Evolutionary conservation across 2,329 filamentous ascomycete genomes (phyloP).

Genomic region (Herpomyces periplanetae): DNA sequence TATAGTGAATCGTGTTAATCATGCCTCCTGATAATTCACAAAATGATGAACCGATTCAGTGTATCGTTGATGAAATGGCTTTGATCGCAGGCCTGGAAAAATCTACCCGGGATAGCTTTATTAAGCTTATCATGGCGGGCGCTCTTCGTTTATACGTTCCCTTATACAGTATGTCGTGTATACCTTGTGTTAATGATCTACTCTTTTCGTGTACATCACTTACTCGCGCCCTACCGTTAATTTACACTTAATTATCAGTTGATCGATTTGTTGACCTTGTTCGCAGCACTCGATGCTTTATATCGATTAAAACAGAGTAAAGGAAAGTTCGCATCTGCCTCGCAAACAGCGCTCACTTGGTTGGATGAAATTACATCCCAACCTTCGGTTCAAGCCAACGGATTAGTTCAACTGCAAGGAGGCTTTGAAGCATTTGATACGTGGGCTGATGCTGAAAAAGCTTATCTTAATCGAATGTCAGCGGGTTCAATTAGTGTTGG

Average conservation of each 20-base stretch:
- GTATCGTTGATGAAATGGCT: conserved; percentile 13
- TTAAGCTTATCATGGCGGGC: conserved; percentile 12
- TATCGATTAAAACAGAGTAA: conserved; percentile 9
- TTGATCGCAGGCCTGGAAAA: conserved; percentile 13
- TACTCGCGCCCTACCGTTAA: conserved; percentile 2
- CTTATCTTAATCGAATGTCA: conserved; percentile 11
- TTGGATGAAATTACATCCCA: conserved; percentile 13
- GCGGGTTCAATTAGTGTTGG: conserved; percentile 4
- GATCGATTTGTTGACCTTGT: conserved; percentile 2
- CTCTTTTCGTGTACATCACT: background rate
- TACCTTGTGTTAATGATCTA: background rate
- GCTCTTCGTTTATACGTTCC: conserved; percentile 13
- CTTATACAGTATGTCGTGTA: conserved; percentile 10
- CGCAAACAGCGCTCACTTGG: conserved; percentile 12
- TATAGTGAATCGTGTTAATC: too few species aligned
- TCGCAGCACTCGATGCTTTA: conserved; percentile 10
- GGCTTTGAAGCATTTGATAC: conserved; percentile 10
- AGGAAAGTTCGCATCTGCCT: conserved; percentile 10
- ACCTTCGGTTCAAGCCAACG: conserved; percentile 6
- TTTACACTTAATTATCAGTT: background rate
- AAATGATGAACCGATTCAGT: too few species aligned
- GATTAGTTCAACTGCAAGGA: conserved; percentile 10
- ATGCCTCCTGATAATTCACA: too few species aligned
- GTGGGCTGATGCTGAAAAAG: conserved; percentile 13
- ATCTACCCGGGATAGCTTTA: conserved; percentile 13